Percentiles rank a stretch among this genome's conserved stretches.
phyloP scores from a whole-genome alignment of 2,329 filamentous ascomycete genomes.

The Exophiala calicioides region DNA sequence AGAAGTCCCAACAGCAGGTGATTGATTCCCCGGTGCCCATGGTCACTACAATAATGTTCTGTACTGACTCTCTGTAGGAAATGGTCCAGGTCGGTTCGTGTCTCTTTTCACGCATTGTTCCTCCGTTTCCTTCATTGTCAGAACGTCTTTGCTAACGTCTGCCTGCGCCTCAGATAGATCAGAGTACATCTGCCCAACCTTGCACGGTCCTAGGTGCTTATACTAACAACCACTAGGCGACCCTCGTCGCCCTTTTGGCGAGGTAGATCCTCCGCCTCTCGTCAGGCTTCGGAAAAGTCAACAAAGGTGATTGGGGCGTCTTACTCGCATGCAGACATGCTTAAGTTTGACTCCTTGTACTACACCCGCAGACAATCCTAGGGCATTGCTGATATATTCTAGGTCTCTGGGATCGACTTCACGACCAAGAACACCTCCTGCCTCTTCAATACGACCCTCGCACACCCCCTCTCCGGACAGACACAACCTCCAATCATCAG shows the following conservation, averaged over 20 bases:
- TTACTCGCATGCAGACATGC: conserved; percentile 93
- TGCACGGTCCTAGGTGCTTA: conserved; percentile 9
- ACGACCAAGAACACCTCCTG: conserved; percentile 37
- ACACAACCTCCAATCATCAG: conserved; percentile 27
- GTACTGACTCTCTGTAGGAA: conserved; percentile 65
- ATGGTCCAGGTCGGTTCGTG: conserved; percentile 99
- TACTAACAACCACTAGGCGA: conserved; percentile 53
- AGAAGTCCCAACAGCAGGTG: conserved; percentile 74
- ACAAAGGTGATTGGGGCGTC: conserved; percentile 85
- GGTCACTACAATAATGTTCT: no score
- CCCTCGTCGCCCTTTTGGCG: conserved; percentile 89
- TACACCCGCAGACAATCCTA: conserved; percentile 33
- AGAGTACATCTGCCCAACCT: conserved; percentile 36
- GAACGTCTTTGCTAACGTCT: conserved; percentile 13
- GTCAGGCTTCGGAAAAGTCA: conserved; percentile 58
- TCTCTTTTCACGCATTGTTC: conserved; percentile 30
- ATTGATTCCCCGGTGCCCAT: conserved; percentile 35
- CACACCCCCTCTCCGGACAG: conserved; percentile 22
- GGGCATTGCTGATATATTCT: background rate
- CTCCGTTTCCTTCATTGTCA: background rate
- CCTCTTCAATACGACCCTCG: conserved; percentile 21
- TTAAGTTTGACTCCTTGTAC: conserved; percentile 82
- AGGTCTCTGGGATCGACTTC: conserved; percentile 25
- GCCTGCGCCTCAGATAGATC: conserved; percentile 37
- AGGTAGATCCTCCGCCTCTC: conserved; percentile 55